Evolutionary conservation across 768 basidiomycete species (phyloP).

Genomic region (Leucocoprinus sp.): DNA sequence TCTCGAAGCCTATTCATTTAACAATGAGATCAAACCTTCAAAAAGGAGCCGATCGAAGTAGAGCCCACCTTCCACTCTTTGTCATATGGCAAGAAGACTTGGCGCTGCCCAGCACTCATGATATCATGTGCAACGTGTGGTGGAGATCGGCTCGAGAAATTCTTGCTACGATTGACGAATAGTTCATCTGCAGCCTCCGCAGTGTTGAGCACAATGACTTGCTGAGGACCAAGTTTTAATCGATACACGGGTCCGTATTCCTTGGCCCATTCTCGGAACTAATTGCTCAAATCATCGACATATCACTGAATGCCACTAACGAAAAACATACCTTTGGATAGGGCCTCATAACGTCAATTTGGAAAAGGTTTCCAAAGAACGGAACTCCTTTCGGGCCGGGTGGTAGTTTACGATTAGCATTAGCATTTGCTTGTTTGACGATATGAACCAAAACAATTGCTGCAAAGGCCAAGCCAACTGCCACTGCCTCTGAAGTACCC

Average conservation of each 20-base stretch:
- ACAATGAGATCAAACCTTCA: background rate
- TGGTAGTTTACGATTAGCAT: slow-evolving; percentile 15
- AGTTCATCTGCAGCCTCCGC: slow-evolving; percentile 19
- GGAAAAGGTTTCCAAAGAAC: slow-evolving; percentile 25
- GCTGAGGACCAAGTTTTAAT: slow-evolving; percentile 20
- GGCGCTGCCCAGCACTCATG: slow-evolving; percentile 21
- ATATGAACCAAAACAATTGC: slow-evolving; percentile 1
- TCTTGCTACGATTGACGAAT: slow-evolving; percentile 18
- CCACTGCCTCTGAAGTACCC: slow-evolving; percentile 1
- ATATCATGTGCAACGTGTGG: slow-evolving; percentile 26
- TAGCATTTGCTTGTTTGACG: slow-evolving; percentile 4
- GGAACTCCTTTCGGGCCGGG: slow-evolving; percentile 24
- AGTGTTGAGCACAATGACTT: slow-evolving; percentile 20
- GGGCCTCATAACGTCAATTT: slow-evolving; percentile 20
- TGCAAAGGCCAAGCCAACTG: slow-evolving; percentile 5
- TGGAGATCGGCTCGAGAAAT: slow-evolving; percentile 20
- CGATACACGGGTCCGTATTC: slow-evolving; percentile 22
- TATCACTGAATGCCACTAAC: background rate
- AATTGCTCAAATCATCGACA: background rate
- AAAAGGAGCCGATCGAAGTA: background rate
- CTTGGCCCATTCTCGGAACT: slow-evolving; percentile 22
- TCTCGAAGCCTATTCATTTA: slow-evolving; percentile 15
- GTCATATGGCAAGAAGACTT: slow-evolving; percentile 21
- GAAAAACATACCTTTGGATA: slow-evolving; percentile 17
- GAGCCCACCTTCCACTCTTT: slow-evolving; percentile 21